Percentiles rank a stretch among this genome's conserved stretches.
Conservation (phyloP, 2,329 filamentous ascomycete genomes). For the Cordyceps militaris region DNA sequence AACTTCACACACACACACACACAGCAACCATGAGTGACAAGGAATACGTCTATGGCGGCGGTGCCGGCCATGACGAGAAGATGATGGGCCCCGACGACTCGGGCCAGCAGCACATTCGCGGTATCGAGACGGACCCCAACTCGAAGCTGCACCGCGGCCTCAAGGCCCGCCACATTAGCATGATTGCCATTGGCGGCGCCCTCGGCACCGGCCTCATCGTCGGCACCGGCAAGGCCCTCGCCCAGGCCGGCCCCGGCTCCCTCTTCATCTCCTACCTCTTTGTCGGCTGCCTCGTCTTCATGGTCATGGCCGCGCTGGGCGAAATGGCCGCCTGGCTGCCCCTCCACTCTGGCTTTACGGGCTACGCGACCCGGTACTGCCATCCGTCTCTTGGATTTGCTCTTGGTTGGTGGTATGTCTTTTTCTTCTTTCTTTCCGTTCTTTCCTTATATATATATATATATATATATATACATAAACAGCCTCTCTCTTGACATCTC, state of each 20-base stretch:
- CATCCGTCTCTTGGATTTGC: slow-evolving; percentile 77
- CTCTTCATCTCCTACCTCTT: slow-evolving; percentile 66
- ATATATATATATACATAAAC: no score
- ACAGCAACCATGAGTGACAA: slow-evolving; percentile 12
- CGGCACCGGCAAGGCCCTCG: slow-evolving; percentile 52
- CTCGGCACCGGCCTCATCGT: slow-evolving; percentile 70
- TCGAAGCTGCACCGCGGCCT: slow-evolving; percentile 45
- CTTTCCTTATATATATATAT: no score
- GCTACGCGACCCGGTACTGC: slow-evolving; percentile 71
- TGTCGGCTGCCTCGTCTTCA: slow-evolving; percentile 65
- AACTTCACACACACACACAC: background rate
- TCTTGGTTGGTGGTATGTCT: slow-evolving; percentile 60
- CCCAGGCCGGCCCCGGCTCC: slow-evolving; percentile 52
- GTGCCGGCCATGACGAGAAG: slow-evolving; percentile 6
- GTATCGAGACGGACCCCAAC: slow-evolving; percentile 42
- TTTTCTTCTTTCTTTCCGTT: background rate
- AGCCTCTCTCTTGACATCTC: no score
- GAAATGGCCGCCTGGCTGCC: slow-evolving; percentile 84
- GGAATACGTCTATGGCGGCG: background rate
- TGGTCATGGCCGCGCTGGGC: slow-evolving; percentile 75
- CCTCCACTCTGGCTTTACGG: slow-evolving; percentile 70
- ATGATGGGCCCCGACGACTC: slow-evolving; percentile 16
- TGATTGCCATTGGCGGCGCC: slow-evolving; percentile 66
- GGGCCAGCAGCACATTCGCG: slow-evolving; percentile 33
- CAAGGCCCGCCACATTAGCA: slow-evolving; percentile 48